A percentile compares a stretch with the other conserved stretches of the same genome.
phyloP scores from a whole-genome alignment of 805 yeast species.

The Metahyphopichia silvanorum region DNA sequence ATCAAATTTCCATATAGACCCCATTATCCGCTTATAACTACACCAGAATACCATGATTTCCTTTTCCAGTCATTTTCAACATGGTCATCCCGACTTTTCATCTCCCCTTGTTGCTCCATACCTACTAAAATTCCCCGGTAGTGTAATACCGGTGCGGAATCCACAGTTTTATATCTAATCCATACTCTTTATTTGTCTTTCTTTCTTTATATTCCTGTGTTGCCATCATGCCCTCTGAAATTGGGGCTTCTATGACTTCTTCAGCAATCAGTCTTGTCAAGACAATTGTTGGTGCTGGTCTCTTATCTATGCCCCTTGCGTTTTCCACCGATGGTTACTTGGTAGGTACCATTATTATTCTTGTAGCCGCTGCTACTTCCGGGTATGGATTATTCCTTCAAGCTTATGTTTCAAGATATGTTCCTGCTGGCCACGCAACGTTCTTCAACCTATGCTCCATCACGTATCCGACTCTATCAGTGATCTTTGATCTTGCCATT shows the following conservation, averaged over 20 bases:
- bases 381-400: slow-evolving; percentile 67
- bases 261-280: slow-evolving; percentile 67
- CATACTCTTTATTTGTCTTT: no score
- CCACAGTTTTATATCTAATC: no score
- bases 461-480: slow-evolving; percentile 58
- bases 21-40: no score
- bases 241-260: slow-evolving; percentile 50
- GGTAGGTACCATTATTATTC: slow-evolving; percentile 52
- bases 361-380: slow-evolving; percentile 63
- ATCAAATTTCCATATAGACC: no score
- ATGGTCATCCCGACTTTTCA: no score
- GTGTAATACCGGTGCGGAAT: no score
- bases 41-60: no score
- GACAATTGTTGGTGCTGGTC: slow-evolving; percentile 80
- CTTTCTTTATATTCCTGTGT: no score
- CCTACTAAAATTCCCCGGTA: no score
- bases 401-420: slow-evolving; percentile 53
- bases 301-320: slow-evolving; percentile 72
- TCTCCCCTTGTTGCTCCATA: no score
- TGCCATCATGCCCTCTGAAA: slow-evolving; percentile 13
- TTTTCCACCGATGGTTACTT: slow-evolving; percentile 64
- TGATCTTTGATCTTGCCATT: slow-evolving; percentile 63
- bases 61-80: no score
- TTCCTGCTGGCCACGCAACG: slow-evolving; percentile 60
- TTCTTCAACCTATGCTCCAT: slow-evolving; percentile 67